A percentile compares a stretch with the other conserved stretches of the same genome.
These are phyloP conservation scores for Phalaenopsis hybrid DNA, from an alignment of 116 monocot genomes.

Conservation along the genomic window DNA sequence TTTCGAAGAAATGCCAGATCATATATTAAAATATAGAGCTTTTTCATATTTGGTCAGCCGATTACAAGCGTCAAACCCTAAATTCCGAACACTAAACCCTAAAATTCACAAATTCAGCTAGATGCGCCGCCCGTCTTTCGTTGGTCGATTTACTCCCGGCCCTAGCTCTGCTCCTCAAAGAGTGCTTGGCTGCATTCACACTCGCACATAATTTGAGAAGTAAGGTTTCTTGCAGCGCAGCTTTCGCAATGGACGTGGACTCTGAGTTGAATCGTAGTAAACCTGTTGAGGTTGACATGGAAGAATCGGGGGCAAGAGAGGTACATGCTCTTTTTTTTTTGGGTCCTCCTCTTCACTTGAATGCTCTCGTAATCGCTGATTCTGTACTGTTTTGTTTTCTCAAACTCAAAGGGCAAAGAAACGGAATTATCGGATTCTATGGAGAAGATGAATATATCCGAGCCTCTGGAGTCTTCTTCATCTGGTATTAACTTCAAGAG, in stretches of 20 bases:
- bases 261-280: conserved; percentile 8
- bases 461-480: conserved; percentile 17
- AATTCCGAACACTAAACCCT: too few relatives aligned
- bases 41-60: too few relatives aligned
- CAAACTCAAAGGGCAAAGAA: conserved; percentile 30
- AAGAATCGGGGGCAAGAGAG: conserved; percentile 11
- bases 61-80: too few relatives aligned
- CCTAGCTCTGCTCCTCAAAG: too few relatives aligned
- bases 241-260: conserved; percentile 15
- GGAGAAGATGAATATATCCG: conserved; percentile 50
- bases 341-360: not conserved
- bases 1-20: too few relatives aligned
- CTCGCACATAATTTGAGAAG: not conserved
- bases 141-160: too few relatives aligned
- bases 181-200: not conserved
- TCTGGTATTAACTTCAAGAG: conserved; percentile 41
- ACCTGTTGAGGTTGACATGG: conserved; percentile 6
- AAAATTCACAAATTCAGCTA: too few relatives aligned
- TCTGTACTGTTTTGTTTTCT: conserved; percentile 3
- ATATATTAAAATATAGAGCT: too few relatives aligned
- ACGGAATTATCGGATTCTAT: conserved; percentile 47
- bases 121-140: too few relatives aligned
- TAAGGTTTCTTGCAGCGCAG: conserved; percentile 6
- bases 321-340: conserved; percentile 2
- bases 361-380: conserved; percentile 1